A percentile compares a stretch with the other conserved stretches of the same genome.
These are phyloP conservation scores for Fusarium foetens DNA, from an alignment of 2,329 filamentous ascomycete species.

Conservation along the genomic window DNA sequence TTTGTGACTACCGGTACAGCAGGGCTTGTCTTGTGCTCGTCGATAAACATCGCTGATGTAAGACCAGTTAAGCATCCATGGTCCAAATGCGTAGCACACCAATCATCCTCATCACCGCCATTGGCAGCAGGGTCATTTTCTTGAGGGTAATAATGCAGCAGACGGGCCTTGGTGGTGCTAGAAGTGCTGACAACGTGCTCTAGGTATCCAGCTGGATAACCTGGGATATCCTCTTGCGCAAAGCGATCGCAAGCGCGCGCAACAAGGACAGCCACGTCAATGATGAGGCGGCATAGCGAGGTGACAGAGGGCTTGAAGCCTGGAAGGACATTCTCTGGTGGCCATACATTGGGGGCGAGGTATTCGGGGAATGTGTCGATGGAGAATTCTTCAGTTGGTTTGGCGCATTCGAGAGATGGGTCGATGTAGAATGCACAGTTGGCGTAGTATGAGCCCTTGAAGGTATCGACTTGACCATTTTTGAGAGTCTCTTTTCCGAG, in stretches of 20 bases:
- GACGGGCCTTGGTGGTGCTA: constrained; percentile 86
- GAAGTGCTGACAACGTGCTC: constrained; percentile 88
- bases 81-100: constrained; percentile 92
- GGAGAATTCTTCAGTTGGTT: constrained; percentile 67
- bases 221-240: constrained; percentile 79
- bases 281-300: constrained; percentile 82
- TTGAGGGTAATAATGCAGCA: constrained; percentile 92
- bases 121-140: constrained; percentile 51
- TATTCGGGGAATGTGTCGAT: constrained; percentile 82
- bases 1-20: constrained; percentile 46
- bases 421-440: constrained; percentile 84
- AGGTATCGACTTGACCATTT: constrained; percentile 79
- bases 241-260: constrained; percentile 91
- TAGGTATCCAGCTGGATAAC: constrained; percentile 81
- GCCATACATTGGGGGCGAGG: constrained; percentile 91
- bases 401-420: constrained; percentile 68
- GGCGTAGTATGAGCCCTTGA: constrained; percentile 86
- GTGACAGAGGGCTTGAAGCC: constrained; percentile 80
- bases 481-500: constrained; percentile 84
- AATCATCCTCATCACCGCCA: constrained; percentile 77
- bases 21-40: constrained; percentile 67
- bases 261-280: constrained; percentile 88
- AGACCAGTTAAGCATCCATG: constrained; percentile 94
- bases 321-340: constrained; percentile 72
- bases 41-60: constrained; percentile 95